Conservation (phyloP, 2,329 filamentous ascomycete genomes). For the Ambrosiella beaveri region DNA sequence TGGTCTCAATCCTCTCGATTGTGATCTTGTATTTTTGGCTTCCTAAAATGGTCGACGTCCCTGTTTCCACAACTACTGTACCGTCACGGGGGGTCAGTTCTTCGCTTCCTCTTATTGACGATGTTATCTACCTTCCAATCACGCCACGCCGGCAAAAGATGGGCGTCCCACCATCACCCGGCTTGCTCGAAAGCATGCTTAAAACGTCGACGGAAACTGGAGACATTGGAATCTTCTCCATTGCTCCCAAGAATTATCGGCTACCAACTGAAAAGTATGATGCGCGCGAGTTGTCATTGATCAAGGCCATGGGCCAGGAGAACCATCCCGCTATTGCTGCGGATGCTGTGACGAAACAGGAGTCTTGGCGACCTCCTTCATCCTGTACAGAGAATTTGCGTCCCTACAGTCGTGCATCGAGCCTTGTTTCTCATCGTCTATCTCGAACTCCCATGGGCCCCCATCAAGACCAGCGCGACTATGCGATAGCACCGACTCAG, state of each 20-base stretch:
- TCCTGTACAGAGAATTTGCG: background rate
- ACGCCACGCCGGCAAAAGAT: constrained; percentile 11
- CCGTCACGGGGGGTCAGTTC: constrained; percentile 1
- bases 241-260: constrained; percentile 22
- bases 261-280: constrained; percentile 8
- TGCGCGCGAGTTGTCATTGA: constrained; percentile 9
- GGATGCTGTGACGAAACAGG: constrained; percentile 1
- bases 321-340: constrained; percentile 6
- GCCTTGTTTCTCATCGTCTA: background rate
- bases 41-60: constrained; percentile 7
- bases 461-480: background rate
- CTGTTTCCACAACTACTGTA: constrained; percentile 1
- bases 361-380: background rate
- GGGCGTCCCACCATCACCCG: constrained; percentile 29
- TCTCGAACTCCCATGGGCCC: background rate
- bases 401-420: constrained; percentile 8
- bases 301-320: constrained; percentile 10
- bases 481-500: constrained; percentile 4
- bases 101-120: background rate
- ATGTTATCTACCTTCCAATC: constrained; percentile 8
- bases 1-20: background rate
- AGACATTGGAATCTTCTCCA: constrained; percentile 45
- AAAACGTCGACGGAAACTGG: constrained; percentile 49
- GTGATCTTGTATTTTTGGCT: background rate
- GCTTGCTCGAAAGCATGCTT: constrained; percentile 45